phyloP scores from a whole-genome alignment of 2,329 filamentous ascomycete genomes.

The Scedosporium aurantiacum region DNA sequence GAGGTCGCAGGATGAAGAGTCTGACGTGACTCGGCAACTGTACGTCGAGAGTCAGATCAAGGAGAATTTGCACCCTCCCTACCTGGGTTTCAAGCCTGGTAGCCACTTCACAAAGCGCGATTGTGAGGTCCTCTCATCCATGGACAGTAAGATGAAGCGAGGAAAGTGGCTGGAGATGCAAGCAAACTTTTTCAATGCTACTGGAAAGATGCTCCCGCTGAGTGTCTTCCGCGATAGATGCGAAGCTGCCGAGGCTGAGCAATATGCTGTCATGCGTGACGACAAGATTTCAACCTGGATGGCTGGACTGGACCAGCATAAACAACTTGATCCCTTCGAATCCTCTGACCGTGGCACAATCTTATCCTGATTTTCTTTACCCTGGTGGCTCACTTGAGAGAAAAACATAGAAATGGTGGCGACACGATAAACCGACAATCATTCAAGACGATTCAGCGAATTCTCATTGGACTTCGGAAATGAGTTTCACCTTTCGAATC shows the following conservation, averaged over 20 bases:
- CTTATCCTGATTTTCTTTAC: neutral
- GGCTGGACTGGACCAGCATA: slow-evolving; percentile 2
- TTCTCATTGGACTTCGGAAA: too few species aligned
- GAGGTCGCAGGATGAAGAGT: slow-evolving; percentile 5
- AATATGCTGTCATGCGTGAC: slow-evolving; percentile 6
- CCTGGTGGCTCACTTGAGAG: neutral
- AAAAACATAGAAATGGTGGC: neutral
- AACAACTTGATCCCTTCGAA: slow-evolving; percentile 7
- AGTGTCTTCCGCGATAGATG: slow-evolving; percentile 24
- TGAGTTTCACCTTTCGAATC: too few species aligned
- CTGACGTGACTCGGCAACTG: slow-evolving; percentile 14
- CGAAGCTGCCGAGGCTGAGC: slow-evolving; percentile 18
- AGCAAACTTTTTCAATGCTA: slow-evolving; percentile 31
- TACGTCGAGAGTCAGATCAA: slow-evolving; percentile 23
- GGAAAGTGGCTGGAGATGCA: slow-evolving; percentile 31
- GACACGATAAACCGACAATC: neutral
- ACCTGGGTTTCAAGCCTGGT: slow-evolving; percentile 13
- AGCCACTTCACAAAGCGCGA: slow-evolving; percentile 18
- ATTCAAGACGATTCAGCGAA: too few species aligned
- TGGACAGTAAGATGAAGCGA: slow-evolving; percentile 21
- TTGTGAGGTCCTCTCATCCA: slow-evolving; percentile 22
- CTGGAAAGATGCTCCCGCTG: slow-evolving; percentile 28
- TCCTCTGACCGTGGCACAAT: neutral
- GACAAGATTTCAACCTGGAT: slow-evolving; percentile 8
- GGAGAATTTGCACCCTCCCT: slow-evolving; percentile 18